Percentiles rank a stretch among this genome's conserved stretches.
phyloP scores from a whole-genome alignment of 169 alveolate genomes.

The Plasmodium fragile region DNA sequence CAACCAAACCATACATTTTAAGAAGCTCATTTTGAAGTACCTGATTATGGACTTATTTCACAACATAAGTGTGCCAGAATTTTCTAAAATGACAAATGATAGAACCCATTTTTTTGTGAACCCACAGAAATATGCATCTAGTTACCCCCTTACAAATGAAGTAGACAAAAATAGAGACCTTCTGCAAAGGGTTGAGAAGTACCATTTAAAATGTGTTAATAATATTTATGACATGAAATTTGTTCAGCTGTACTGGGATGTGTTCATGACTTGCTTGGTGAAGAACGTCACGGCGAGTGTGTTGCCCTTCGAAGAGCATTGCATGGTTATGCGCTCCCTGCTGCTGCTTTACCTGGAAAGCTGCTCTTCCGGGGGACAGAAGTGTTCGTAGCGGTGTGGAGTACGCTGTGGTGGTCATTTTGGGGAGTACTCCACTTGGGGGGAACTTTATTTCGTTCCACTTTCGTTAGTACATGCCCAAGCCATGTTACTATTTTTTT shows the following conservation, averaged over 20 bases:
- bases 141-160: not conserved
- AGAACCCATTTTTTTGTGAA: not conserved
- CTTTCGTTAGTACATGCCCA: not conserved
- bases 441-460: not conserved
- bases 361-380: not conserved
- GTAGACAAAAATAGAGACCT: constrained; percentile 1
- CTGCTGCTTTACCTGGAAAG: constrained; percentile 32
- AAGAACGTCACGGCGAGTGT: constrained; percentile 41
- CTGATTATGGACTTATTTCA: constrained; percentile 45
- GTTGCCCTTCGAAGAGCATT: constrained; percentile 32
- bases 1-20: not conserved
- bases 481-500: not conserved
- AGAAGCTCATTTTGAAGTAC: constrained; percentile 40
- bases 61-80: not conserved
- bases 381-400: not conserved
- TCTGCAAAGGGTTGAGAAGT: constrained; percentile 23
- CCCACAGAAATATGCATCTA: not conserved
- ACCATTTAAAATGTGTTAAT: constrained; percentile 26
- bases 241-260: constrained; percentile 35
- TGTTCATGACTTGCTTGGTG: constrained; percentile 38
- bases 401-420: not conserved
- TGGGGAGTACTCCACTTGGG: not conserved
- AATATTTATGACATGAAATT: constrained; percentile 43
- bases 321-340: constrained; percentile 39
- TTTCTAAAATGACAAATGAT: not conserved